A percentile compares a stretch with the other conserved stretches of the same genome.
phyloP scores from a whole-genome alignment of 139 green algal genomes.

The Chlorella sp. region DNA sequence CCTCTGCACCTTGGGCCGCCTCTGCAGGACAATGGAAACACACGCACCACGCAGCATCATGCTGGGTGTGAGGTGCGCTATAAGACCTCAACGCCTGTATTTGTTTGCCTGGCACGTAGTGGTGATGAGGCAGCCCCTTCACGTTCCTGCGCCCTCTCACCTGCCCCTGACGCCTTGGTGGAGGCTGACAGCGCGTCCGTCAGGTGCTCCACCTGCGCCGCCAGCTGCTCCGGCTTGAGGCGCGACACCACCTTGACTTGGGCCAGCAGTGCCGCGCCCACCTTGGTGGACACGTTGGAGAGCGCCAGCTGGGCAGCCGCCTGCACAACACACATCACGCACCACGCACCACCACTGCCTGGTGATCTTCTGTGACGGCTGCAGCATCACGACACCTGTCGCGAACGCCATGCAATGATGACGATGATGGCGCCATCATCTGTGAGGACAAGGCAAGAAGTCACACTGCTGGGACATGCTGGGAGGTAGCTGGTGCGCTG shows the following conservation, averaged over 20 bases:
- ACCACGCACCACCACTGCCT: not conserved
- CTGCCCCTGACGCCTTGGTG: no score
- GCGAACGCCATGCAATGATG: not conserved
- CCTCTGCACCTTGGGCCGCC: no score
- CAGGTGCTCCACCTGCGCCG: conserved; percentile 10
- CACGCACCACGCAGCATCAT: no score
- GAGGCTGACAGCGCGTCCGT: no score
- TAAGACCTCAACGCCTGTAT: no score
- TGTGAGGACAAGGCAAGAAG: not conserved
- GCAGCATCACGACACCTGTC: not conserved
- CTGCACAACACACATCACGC: not conserved
- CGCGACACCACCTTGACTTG: not conserved
- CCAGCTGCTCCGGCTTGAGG: not conserved
- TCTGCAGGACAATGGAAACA: no score
- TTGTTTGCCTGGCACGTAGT: no score
- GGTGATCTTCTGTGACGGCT: not conserved
- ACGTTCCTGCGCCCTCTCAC: no score
- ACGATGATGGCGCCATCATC: not conserved
- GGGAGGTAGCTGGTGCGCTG: not conserved
- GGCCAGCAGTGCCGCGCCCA: not conserved
- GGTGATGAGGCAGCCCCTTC: no score
- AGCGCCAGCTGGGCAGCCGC: conserved; percentile 2
- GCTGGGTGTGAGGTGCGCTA: no score
- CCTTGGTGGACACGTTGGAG: not conserved
- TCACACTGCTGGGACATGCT: not conserved